Evolutionary conservation across 495 filamentous ascomycete species (phyloP), one percentile per base, ranked within the genome.

Genomic region (Penicillium lagena): DNA sequence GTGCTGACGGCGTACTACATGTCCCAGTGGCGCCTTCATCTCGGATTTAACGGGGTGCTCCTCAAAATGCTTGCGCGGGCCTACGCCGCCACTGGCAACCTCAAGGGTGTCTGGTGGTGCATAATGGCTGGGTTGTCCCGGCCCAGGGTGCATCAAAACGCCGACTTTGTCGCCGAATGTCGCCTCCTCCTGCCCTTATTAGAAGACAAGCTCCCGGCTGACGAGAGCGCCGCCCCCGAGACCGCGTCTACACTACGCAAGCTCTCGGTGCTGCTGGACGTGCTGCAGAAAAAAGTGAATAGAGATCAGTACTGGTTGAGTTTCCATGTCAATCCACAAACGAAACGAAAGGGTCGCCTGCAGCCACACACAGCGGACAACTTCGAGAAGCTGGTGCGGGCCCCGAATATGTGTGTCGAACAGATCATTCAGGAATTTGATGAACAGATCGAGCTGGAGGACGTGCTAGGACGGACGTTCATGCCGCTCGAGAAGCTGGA

Each of bases 1-100:
- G 43, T 73, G 2, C 52, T 73, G 14, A 43, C 51, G n/a, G 43
- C 68, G 1, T 47, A 67, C 12, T 73, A 73, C 43, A 58, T 46
- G 42, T 73, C 70, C 27, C 58, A 54, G 7, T 71, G 64, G 59
- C 55, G 61, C 6, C 61, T 56, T 1, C 34, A 46, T 11, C 35
- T 52, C 14, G 51, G 53, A 0, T 71, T 73, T 39, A 62, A 67
- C 34, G 64, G 61, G 22, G 59, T 64, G 2, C 65, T 63, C 40
- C 58, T 73, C 50, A 73, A 71, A 46, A 63, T 70, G 52, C 53
- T 71, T 32, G 12, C 70, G n/a, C 68, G 70, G 22, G 65, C 58
- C 3, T 72, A 62, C 42, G 54, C 62, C 8, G 37, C 29, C 4
- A 37, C 48, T 12, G 47, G 56, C 14, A 57, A 69, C 28, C 33